Evolutionary conservation across 306 rosid genomes (phyloP).

Genomic region (Rosa chinensis): DNA sequence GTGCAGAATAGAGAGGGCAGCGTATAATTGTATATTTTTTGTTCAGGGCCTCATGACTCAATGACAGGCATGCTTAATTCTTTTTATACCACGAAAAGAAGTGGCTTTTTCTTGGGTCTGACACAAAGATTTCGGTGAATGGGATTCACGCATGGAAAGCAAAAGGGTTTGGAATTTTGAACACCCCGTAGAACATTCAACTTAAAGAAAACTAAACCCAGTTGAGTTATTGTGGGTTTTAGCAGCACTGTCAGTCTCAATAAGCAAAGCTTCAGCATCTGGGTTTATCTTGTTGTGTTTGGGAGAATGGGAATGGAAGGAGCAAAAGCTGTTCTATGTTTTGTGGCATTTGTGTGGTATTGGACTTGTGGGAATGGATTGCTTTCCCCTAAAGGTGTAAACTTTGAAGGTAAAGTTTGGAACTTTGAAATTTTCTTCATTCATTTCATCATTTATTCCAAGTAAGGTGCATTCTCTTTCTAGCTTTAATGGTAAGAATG

Average conservation of each 20-base stretch:
- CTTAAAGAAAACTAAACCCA: constrained; percentile 33
- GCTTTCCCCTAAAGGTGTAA: constrained; percentile 94
- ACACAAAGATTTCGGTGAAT: constrained; percentile 58
- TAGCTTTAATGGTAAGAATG: constrained; percentile 9
- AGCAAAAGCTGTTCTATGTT: constrained; percentile 47
- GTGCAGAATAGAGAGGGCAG: constrained; percentile 15
- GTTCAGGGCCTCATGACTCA: constrained; percentile 46
- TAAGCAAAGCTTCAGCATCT: constrained; percentile 30
- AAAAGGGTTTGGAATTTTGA: constrained; percentile 41
- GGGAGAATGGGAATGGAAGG: constrained; percentile 47
- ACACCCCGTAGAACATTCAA: constrained; percentile 21
- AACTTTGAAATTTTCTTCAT: background rate
- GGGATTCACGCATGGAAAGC: constrained; percentile 66
- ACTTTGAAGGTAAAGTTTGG: constrained; percentile 78
- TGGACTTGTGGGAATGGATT: constrained; percentile 58
- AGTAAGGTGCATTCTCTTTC: background rate
- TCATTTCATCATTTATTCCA: constrained; percentile 10
- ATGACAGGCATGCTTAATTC: constrained; percentile 77
- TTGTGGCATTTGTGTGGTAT: constrained; percentile 47
- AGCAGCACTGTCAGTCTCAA: constrained; percentile 25
- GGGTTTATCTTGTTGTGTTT: constrained; percentile 24
- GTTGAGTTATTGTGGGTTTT: constrained; percentile 29
- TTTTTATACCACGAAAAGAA: constrained; percentile 48
- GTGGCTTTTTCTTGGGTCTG: constrained; percentile 47
- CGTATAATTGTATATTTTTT: constrained; percentile 37